phyloP scores from a whole-genome alignment of 108 stramenopile species.

The Epithemia pelagica region DNA sequence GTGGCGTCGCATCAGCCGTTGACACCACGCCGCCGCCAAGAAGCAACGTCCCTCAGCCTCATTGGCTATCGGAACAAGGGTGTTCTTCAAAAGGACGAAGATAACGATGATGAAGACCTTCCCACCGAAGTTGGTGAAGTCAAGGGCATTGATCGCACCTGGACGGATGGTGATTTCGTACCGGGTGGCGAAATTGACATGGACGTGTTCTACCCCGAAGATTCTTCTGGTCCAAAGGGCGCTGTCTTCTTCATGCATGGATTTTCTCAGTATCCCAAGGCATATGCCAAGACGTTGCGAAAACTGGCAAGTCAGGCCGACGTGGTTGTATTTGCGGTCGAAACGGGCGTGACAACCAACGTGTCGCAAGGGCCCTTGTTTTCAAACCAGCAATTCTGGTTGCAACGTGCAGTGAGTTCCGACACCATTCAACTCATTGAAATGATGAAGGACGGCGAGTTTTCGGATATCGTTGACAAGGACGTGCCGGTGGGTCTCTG shows the following conservation, averaged over 20 bases:
- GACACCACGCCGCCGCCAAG: neutral
- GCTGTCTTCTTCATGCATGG: constrained; percentile 22
- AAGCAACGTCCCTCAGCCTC: neutral
- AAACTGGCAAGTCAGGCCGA: neutral
- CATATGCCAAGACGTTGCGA: constrained; percentile 9
- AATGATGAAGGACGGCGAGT: constrained; percentile 6
- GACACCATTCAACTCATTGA: constrained; percentile 14
- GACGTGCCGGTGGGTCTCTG: constrained; percentile 8
- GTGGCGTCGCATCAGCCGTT: too few relatives aligned
- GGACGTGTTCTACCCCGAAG: constrained; percentile 9
- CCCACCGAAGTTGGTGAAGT: neutral
- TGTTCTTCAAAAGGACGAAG: neutral
- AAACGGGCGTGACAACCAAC: constrained; percentile 11
- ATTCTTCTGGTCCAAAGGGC: neutral
- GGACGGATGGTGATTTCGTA: constrained; percentile 1
- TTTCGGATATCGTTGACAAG: neutral
- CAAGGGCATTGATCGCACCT: constrained; percentile 8
- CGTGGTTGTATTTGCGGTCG: constrained; percentile 15
- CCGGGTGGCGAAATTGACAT: neutral
- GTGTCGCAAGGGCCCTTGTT: neutral
- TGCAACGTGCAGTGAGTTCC: constrained; percentile 10
- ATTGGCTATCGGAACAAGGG: neutral
- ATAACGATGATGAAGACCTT: neutral
- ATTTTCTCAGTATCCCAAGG: constrained; percentile 13
- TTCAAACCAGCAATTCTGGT: constrained; percentile 2